Percentiles rank a stretch among this genome's conserved stretches.
Conservation (phyloP, 306 rosid species). For the Lathyrus aphaca region DNA sequence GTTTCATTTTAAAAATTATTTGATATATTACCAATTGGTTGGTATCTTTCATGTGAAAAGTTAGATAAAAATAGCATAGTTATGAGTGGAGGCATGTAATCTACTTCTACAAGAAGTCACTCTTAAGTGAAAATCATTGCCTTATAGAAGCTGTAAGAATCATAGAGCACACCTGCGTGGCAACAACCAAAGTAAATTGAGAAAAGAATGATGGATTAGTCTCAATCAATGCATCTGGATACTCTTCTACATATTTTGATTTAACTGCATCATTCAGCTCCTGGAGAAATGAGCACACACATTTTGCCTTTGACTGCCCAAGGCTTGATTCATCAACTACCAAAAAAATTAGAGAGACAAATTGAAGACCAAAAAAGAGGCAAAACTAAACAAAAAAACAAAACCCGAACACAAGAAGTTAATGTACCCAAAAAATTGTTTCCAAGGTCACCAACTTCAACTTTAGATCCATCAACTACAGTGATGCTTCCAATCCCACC, state of each 20-base stretch:
- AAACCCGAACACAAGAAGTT: slow-evolving; percentile 9
- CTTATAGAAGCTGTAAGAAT: slow-evolving; percentile 23
- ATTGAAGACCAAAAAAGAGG: slow-evolving; percentile 29
- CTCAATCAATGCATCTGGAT: slow-evolving; percentile 77
- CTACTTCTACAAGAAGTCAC: slow-evolving; percentile 8
- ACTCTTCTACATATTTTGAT: slow-evolving; percentile 91
- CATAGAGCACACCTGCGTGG: slow-evolving; percentile 75
- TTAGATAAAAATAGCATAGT: not conserved
- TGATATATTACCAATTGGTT: slow-evolving; percentile 11
- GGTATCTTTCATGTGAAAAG: slow-evolving; percentile 22
- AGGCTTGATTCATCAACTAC: slow-evolving; percentile 81
- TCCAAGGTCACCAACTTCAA: slow-evolving; percentile 90
- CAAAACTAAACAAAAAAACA: not conserved
- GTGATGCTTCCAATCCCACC: slow-evolving; percentile 99
- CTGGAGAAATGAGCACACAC: slow-evolving; percentile 93
- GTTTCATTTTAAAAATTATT: not conserved
- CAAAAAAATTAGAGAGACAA: slow-evolving; percentile 12
- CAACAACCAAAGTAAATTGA: slow-evolving; percentile 88
- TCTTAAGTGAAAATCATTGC: not conserved
- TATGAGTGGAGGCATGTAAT: slow-evolving; percentile 19
- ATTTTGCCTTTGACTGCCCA: slow-evolving; percentile 93
- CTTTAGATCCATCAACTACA: slow-evolving; percentile 90
- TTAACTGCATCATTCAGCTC: slow-evolving; percentile 97
- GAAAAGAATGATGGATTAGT: slow-evolving; percentile 87
- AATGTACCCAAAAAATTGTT: slow-evolving; percentile 86